phyloP scores from a whole-genome alignment of 2,329 filamentous ascomycete genomes.

The Gliomastix tumulicola region DNA sequence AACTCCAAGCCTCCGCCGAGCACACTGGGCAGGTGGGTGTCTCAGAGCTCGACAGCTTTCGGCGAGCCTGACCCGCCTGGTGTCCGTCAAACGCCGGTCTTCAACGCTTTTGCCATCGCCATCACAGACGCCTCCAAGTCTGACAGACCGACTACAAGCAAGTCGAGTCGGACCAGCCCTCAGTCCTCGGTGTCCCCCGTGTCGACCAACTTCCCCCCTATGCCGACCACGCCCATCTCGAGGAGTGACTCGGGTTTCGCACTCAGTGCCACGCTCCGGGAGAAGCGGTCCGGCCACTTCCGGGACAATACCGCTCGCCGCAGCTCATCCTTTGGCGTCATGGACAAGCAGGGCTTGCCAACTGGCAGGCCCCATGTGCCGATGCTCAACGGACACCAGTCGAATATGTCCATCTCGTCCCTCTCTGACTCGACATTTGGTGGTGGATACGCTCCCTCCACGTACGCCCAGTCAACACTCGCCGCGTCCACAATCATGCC shows the following conservation, averaged over 20 bases:
- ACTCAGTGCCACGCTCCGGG: constrained; percentile 75
- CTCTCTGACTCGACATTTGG: constrained; percentile 60
- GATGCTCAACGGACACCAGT: constrained; percentile 60
- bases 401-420: constrained; percentile 52
- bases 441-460: constrained; percentile 71
- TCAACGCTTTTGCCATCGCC: constrained; percentile 84
- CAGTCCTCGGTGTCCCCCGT: constrained; percentile 66
- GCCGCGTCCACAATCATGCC: constrained; percentile 85
- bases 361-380: constrained; percentile 62
- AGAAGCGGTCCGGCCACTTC: constrained; percentile 93
- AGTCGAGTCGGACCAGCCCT: constrained; percentile 54
- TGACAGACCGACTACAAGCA: constrained; percentile 73
- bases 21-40: constrained; percentile 77
- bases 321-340: constrained; percentile 87
- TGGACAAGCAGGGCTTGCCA: constrained; percentile 43
- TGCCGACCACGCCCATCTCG: constrained; percentile 74
- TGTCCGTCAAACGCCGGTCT: constrained; percentile 58
- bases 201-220: constrained; percentile 68
- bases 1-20: constrained; percentile 62
- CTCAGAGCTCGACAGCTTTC: constrained; percentile 84
- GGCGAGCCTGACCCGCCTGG: constrained; percentile 54
- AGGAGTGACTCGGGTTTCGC: constrained; percentile 89
- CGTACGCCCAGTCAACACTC: constrained; percentile 79
- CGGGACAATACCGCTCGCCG: constrained; percentile 69
- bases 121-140: constrained; percentile 58